Percentiles rank a stretch among this genome's conserved stretches.
phyloP scores from a whole-genome alignment of 139 green algal genomes.

The Chlorella sorokiniana region DNA sequence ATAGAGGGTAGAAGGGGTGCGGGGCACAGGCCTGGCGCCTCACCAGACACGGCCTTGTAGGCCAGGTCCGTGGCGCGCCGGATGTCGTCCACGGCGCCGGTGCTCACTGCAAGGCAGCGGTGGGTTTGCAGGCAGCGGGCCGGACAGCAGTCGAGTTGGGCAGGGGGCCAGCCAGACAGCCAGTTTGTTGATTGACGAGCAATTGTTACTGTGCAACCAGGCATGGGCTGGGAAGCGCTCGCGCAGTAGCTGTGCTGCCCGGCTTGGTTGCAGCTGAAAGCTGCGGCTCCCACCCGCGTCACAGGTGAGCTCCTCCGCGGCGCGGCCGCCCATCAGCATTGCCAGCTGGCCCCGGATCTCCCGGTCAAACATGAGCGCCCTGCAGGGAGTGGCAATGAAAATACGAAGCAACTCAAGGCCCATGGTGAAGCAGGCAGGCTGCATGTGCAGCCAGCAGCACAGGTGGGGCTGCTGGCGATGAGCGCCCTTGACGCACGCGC shows the following conservation, averaged over 20 bases:
- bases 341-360: constrained; percentile 88
- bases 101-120: constrained; percentile 19
- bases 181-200: not conserved
- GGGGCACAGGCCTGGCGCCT: not conserved
- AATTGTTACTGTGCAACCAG: not conserved
- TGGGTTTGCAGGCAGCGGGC: no score
- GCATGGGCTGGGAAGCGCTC: no score
- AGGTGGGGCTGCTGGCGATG: no score
- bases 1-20: no score
- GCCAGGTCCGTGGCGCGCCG: constrained; percentile 85
- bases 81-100: constrained; percentile 81
- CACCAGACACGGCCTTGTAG: constrained; percentile 59
- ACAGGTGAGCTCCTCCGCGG: constrained; percentile 85
- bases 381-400: not conserved
- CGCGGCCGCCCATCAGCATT: constrained; percentile 88
- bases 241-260: constrained; percentile 53
- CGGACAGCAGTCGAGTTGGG: no score
- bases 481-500: no score
- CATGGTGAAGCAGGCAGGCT: not conserved
- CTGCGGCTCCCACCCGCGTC: constrained; percentile 31
- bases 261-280: no score
- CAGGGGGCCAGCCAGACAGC: no score
- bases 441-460: not conserved
- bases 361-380: constrained; percentile 86
- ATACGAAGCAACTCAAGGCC: not conserved